Evolutionary conservation across 1,139 yeast species (phyloP).

Genomic region (Pneumocystis wakefieldiae): DNA sequence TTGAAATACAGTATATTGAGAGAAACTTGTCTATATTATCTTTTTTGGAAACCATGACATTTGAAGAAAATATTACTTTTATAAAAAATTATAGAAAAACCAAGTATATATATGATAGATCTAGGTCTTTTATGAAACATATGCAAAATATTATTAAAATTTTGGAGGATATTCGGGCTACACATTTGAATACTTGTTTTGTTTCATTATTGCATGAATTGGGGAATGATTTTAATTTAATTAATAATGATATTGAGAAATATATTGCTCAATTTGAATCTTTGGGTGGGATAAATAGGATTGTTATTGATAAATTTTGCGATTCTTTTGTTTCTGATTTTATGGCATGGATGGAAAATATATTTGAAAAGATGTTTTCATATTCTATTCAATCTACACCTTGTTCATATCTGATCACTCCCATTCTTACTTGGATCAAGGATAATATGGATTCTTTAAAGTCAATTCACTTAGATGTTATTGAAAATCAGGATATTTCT

Average conservation of each 20-base stretch:
- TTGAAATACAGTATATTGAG: neutral
- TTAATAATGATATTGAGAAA: neutral
- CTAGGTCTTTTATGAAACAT: neutral
- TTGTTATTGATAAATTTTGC: neutral
- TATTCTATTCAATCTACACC: neutral
- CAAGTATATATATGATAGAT: slow-evolving; percentile 18
- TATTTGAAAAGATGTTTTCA: neutral
- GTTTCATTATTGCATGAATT: neutral
- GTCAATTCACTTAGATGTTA: neutral
- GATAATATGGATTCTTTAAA: neutral
- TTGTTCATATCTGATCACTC: neutral
- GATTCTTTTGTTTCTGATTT: neutral
- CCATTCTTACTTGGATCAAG: neutral
- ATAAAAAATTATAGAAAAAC: slow-evolving; percentile 20
- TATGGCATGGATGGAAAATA: neutral
- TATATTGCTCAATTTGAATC: neutral
- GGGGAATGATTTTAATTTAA: neutral
- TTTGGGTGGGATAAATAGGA: neutral
- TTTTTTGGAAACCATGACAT: slow-evolving; percentile 53
- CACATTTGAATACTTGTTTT: neutral
- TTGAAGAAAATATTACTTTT: slow-evolving; percentile 26
- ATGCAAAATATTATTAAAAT: neutral
- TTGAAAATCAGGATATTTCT: neutral
- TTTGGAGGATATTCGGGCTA: neutral
- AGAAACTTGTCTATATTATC: neutral